Conservation (phyloP, 768 basidiomycete species). For the Agrocybe pediades region DNA sequence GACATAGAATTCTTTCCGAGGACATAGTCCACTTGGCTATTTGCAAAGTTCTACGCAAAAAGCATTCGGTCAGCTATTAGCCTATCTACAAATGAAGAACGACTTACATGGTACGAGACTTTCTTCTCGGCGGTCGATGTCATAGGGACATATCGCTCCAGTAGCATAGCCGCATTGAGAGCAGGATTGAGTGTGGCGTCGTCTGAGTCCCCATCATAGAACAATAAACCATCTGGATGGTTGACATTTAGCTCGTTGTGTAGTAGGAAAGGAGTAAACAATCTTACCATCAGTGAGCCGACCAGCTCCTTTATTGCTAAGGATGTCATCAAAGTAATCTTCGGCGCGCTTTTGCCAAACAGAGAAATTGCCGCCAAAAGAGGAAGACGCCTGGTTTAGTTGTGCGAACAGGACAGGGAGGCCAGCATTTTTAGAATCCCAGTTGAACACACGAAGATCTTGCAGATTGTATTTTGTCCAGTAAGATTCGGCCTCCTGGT, state of each 20-base stretch:
- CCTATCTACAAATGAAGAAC: no score
- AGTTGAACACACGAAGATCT: constrained; percentile 73
- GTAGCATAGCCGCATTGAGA: constrained; percentile 83
- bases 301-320: constrained; percentile 56
- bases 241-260: neutral
- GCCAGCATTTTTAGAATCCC: constrained; percentile 85
- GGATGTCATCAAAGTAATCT: constrained; percentile 70
- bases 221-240: constrained; percentile 76
- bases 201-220: constrained; percentile 83
- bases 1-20: constrained; percentile 92
- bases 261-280: neutral
- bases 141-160: constrained; percentile 74
- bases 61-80: no score
- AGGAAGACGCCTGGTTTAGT: constrained; percentile 58
- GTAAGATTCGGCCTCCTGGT: constrained; percentile 61
- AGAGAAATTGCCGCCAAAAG: constrained; percentile 56
- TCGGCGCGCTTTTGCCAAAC: constrained; percentile 75
- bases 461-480: constrained; percentile 59
- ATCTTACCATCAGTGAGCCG: constrained; percentile 62
- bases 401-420: constrained; percentile 77
- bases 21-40: constrained; percentile 76
- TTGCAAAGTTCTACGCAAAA: constrained; percentile 81
- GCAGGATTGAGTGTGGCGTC: constrained; percentile 82
- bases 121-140: constrained; percentile 63
- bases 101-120: constrained; percentile 62